These are phyloP conservation scores for Dunaliella salina DNA, from an alignment of 163 green algal genomes.

Conservation along the genomic window DNA sequence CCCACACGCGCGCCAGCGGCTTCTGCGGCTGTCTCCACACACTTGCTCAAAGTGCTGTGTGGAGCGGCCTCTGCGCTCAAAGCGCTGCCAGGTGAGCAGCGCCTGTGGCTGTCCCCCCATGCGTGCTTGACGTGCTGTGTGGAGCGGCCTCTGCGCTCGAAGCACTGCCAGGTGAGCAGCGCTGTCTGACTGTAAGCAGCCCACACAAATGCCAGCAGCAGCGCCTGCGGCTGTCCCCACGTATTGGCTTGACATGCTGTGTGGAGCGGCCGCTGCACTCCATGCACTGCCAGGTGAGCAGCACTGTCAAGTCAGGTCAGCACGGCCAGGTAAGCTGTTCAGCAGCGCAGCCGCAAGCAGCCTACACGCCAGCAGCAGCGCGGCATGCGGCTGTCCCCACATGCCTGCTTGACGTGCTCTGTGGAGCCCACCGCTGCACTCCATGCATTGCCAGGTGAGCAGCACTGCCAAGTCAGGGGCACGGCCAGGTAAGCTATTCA, in stretches of 20 bases:
- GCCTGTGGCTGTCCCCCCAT: neutral
- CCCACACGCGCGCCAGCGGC: no score
- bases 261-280: slow-evolving; percentile 49
- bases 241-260: slow-evolving; percentile 45
- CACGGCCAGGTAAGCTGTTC: no score
- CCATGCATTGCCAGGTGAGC: slow-evolving; percentile 69
- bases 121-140: slow-evolving; percentile 51
- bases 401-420: slow-evolving; percentile 46
- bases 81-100: slow-evolving; percentile 56
- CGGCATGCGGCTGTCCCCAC: no score
- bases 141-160: slow-evolving; percentile 51
- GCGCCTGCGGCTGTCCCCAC: neutral
- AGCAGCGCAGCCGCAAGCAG: no score
- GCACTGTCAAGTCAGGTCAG: no score
- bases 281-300: slow-evolving; percentile 72
- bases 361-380: neutral
- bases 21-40: neutral
- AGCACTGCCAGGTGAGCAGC: slow-evolving; percentile 67
- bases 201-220: no score
- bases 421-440: slow-evolving; percentile 48
- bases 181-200: no score
- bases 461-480: no score
- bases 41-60: slow-evolving; percentile 51
- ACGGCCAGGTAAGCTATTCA: no score
- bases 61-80: slow-evolving; percentile 51